phyloP scores from a whole-genome alignment of 805 yeast genomes.

The Wickerhamomyces sydowiorum region DNA sequence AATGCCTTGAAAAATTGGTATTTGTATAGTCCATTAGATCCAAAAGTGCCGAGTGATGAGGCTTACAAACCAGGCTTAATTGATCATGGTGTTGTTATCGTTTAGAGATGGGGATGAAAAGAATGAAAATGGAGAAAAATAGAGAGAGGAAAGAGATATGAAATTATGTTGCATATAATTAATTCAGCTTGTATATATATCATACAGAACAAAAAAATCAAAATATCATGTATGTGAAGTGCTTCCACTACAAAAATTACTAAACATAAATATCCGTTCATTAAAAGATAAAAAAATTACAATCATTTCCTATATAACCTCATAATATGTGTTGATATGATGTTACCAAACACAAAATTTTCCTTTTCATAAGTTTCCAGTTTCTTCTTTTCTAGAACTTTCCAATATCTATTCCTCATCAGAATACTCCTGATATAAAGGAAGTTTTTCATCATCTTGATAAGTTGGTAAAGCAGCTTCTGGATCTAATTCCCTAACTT shows the following conservation, averaged over 20 bases:
- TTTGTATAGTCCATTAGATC: constrained; percentile 74
- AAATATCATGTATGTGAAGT: no score
- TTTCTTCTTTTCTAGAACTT: no score
- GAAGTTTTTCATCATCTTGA: constrained; percentile 1
- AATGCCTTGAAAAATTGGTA: constrained; percentile 90
- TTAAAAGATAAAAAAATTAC: no score
- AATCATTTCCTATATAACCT: no score
- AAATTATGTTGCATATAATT: background rate
- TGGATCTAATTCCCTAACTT: no score
- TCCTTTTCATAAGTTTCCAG: background rate
- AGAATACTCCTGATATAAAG: background rate
- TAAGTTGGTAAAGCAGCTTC: no score
- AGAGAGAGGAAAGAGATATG: background rate
- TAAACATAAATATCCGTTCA: no score
- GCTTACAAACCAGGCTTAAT: constrained; percentile 32
- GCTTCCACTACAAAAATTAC: no score
- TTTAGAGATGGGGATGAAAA: constrained; percentile 19
- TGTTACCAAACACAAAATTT: no score
- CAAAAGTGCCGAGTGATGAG: constrained; percentile 56
- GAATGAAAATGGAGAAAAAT: background rate
- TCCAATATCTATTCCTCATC: background rate
- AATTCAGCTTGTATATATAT: background rate
- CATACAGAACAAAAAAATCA: background rate
- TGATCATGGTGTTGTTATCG: constrained; percentile 40
- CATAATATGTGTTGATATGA: no score